Base-by-base conservation (phyloP, 768 basidiomycete genomes). In the Lactarius akahatsu region DNA sequence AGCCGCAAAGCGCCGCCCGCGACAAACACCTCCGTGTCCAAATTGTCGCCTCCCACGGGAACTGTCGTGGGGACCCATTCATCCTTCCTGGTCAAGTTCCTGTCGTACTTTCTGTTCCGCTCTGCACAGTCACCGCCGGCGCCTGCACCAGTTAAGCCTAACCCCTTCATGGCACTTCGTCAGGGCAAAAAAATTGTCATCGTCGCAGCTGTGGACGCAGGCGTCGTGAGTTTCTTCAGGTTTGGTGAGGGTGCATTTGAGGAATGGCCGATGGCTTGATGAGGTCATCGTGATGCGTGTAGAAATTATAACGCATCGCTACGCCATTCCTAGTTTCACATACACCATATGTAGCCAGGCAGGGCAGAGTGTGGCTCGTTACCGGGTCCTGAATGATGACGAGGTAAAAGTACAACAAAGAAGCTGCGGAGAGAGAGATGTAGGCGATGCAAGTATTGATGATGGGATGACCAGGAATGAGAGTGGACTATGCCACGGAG, bases 191-290 rank as follows among this genome's bases (percentile, higher is more conserved):
- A 92, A 73, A 88, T 81, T 10, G 79, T 96, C 61, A 81, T 98
- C 40, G 83, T 98, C 57, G 96, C 95, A 1, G 92, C 85, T 2
- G 94, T 96, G 5, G 95, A 97, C 76, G 83, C 86, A 2, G 94
- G 96, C 10, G 93, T 84, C 69, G 89, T 89, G 52, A 90, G 91
- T 70, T 96, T 97, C 80, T 91, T 94, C 77, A 80, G 91, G 61
- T 94, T 98, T 70, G 88, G 90, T 8, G 83, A 94, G 73, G 92
- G 93, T 0, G 86, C 81, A 10, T 98, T 98, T 74, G 86, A 85
- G 61, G 91, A 94, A 71, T 89, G 90, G 85, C 88, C 92, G 0
- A 91, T 94, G 87, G 68, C 58, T 2, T 70, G 38, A 70, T 40
- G 8, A 26, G 30, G 32, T 41, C 38, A 30, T 58, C 40, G 58